A percentile compares a stretch with the other conserved stretches of the same genome.
phyloP scores from a whole-genome alignment of 2,329 filamentous ascomycete species.

The Huntiella moniliformis region DNA sequence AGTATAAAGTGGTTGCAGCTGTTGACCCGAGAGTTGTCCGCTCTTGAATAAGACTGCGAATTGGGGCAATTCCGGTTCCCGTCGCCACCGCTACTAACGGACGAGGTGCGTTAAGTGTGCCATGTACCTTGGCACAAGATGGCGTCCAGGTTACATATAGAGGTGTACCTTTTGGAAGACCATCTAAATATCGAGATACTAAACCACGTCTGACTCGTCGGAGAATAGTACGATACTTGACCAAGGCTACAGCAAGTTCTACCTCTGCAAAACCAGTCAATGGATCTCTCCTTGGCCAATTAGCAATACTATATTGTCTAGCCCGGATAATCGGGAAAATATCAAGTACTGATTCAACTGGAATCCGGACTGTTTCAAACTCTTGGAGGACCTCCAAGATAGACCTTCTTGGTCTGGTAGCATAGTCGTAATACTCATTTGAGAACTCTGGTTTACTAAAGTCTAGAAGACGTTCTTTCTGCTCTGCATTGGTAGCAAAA shows the following conservation, averaged over 20 bases:
- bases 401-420: constrained; percentile 70
- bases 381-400: constrained; percentile 87
- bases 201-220: constrained; percentile 70
- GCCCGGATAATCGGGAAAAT: constrained; percentile 68
- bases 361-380: constrained; percentile 68
- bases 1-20: constrained; percentile 44
- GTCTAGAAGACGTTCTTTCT: constrained; percentile 66
- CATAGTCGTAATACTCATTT: constrained; percentile 92
- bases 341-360: constrained; percentile 50
- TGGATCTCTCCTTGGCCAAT: constrained; percentile 17
- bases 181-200: constrained; percentile 69
- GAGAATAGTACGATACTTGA: constrained; percentile 79
- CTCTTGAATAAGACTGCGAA: constrained; percentile 64
- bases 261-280: constrained; percentile 22
- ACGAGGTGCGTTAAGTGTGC: constrained; percentile 24
- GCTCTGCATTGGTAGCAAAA: constrained; percentile 52
- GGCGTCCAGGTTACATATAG: constrained; percentile 8
- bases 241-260: constrained; percentile 67
- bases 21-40: constrained; percentile 27
- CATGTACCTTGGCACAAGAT: constrained; percentile 33
- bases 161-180: constrained; percentile 30
- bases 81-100: constrained; percentile 66
- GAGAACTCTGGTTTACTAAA: constrained; percentile 63
- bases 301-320: constrained; percentile 87
- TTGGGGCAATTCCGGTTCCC: constrained; percentile 72